Percentiles rank a stretch among this genome's conserved stretches.
These are phyloP conservation scores for Meyerozyma elateridarum DNA, from an alignment of 1,139 yeast species.

Conservation along the genomic window DNA sequence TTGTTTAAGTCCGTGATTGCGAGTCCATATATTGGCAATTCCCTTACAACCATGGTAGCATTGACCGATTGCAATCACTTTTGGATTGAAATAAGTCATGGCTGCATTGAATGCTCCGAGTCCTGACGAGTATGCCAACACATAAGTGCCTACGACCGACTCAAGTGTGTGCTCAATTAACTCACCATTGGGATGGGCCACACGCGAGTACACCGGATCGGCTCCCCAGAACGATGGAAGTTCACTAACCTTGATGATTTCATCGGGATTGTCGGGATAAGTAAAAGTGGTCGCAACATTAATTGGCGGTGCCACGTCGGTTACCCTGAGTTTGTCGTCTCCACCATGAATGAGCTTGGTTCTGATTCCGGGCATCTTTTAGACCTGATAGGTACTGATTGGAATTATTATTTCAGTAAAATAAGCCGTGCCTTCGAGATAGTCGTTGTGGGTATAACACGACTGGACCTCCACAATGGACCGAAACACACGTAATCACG, in stretches of 20 bases:
- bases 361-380: slow-evolving; percentile 46
- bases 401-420: too few species aligned
- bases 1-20: slow-evolving; percentile 56
- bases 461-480: too few species aligned
- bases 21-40: slow-evolving; percentile 54
- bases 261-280: slow-evolving; percentile 56
- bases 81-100: slow-evolving; percentile 68
- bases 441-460: too few species aligned
- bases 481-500: too few species aligned
- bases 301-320: slow-evolving; percentile 75
- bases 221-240: slow-evolving; percentile 8
- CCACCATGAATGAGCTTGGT: slow-evolving; percentile 63
- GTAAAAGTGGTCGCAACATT: slow-evolving; percentile 76
- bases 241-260: slow-evolving; percentile 42
- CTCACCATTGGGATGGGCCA: slow-evolving; percentile 65
- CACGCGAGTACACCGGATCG: slow-evolving; percentile 57
- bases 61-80: slow-evolving; percentile 66
- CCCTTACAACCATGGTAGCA: slow-evolving; percentile 86
- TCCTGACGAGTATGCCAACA: slow-evolving; percentile 68
- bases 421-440: too few species aligned
- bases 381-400: too few species aligned
- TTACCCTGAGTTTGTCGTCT: slow-evolving; percentile 37
- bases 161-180: slow-evolving; percentile 54
- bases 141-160: slow-evolving; percentile 45
- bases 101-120: slow-evolving; percentile 77